Evolutionary conservation across 768 basidiomycete genomes (phyloP).

Genomic region (Gyrodon lividus): DNA sequence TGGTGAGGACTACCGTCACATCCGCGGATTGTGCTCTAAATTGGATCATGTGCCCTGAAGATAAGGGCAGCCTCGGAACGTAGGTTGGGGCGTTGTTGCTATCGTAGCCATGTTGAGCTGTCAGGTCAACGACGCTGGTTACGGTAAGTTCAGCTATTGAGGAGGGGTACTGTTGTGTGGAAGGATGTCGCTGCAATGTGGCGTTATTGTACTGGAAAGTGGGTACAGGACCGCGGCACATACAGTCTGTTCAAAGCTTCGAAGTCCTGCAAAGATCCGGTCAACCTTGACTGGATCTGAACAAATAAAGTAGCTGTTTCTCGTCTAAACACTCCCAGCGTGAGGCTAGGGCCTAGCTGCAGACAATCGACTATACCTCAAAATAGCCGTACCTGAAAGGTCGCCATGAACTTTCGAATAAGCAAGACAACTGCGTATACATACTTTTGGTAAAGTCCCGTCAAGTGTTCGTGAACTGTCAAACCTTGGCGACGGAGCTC

Average conservation of each 20-base stretch:
- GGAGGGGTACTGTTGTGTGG: constrained; percentile 50
- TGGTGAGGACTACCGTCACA: constrained; percentile 63
- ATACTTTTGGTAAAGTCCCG: constrained; percentile 62
- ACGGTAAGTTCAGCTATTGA: constrained; percentile 61
- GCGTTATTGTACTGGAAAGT: not conserved
- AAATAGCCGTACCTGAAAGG: constrained; percentile 70
- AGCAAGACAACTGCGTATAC: constrained; percentile 3
- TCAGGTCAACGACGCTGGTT: constrained; percentile 70
- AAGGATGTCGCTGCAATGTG: constrained; percentile 17
- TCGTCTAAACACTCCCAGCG: constrained; percentile 47
- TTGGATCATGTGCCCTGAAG: constrained; percentile 85
- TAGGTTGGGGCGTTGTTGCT: constrained; percentile 68
- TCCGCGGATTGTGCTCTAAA: constrained; percentile 53
- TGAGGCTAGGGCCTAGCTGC: not conserved
- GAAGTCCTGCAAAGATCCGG: constrained; percentile 64
- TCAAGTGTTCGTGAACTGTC: constrained; percentile 56
- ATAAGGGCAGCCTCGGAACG: constrained; percentile 62
- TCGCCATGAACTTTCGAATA: not conserved
- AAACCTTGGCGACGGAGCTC: constrained; percentile 49
- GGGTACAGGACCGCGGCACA: constrained; percentile 4
- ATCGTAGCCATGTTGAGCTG: constrained; percentile 62
- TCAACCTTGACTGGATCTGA: constrained; percentile 64
- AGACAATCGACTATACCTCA: constrained; percentile 42
- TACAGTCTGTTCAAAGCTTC: constrained; percentile 50
- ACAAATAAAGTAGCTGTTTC: constrained; percentile 82